phyloP scores from a whole-genome alignment of 805 yeast species.

The Sugiyamaella floridensis region DNA sequence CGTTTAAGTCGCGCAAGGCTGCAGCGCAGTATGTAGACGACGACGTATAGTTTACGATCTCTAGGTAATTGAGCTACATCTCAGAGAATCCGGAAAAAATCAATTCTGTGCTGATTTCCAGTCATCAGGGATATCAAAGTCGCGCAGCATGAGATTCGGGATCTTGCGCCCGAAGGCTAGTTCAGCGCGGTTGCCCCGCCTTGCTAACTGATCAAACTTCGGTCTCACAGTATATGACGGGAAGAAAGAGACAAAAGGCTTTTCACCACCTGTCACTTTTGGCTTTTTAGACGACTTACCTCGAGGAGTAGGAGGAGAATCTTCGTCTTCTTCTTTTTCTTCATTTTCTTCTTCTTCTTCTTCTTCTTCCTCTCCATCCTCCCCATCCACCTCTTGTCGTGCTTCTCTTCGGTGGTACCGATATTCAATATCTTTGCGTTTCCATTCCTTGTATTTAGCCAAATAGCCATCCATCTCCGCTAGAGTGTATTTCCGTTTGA shows the following conservation, averaged over 20 bases:
- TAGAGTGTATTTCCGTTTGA: constrained; percentile 47
- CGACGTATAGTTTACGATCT: no score
- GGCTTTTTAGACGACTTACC: not conserved
- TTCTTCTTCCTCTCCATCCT: no score
- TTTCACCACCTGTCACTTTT: not conserved
- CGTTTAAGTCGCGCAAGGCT: no score
- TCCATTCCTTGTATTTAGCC: constrained; percentile 20
- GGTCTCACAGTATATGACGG: constrained; percentile 8
- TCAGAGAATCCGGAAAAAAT: no score
- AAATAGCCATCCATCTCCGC: constrained; percentile 38
- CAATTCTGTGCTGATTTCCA: constrained; percentile 9
- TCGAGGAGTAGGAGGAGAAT: not conserved
- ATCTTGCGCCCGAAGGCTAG: constrained; percentile 17
- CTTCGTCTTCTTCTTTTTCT: no score
- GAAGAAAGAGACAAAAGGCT: constrained; percentile 10
- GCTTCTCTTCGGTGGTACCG: not conserved
- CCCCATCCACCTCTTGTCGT: not conserved
- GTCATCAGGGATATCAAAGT: constrained; percentile 17
- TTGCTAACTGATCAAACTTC: constrained; percentile 15
- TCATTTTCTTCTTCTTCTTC: no score
- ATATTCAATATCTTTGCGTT: constrained; percentile 5
- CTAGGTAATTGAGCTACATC: no score
- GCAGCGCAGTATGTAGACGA: no score
- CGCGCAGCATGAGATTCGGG: constrained; percentile 7
- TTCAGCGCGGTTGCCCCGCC: constrained; percentile 9